Percentiles rank a stretch among this genome's conserved stretches.
phyloP scores from a whole-genome alignment of 768 basidiomycete species.

The Xerocomus potaroensis region DNA sequence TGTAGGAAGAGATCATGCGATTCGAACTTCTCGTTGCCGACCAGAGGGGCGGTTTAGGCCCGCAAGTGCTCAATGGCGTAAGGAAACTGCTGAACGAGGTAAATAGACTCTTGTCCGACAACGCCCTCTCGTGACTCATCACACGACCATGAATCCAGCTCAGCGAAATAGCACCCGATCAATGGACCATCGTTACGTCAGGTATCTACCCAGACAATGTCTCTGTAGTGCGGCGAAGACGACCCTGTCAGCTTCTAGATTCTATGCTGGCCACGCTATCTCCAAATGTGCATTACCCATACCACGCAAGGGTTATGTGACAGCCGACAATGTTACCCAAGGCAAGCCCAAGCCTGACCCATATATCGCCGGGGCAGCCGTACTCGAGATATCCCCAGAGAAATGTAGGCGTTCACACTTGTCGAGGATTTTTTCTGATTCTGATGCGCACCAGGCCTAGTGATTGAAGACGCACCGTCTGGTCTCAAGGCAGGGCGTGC shows the following conservation, averaged over 20 bases:
- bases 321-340: conserved; percentile 55
- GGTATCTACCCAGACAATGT: conserved; percentile 31
- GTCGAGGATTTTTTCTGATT: neutral
- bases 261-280: conserved; percentile 67
- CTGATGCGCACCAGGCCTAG: conserved; percentile 52
- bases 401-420: conserved; percentile 43
- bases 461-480: conserved; percentile 87
- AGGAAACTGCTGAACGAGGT: conserved; percentile 53
- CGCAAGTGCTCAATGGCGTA: conserved; percentile 66
- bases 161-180: conserved; percentile 21
- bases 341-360: conserved; percentile 92
- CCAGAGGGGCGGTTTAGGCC: conserved; percentile 38
- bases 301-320: conserved; percentile 61
- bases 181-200: conserved; percentile 85
- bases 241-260: conserved; percentile 55
- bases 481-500: conserved; percentile 73
- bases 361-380: conserved; percentile 69
- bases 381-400: conserved; percentile 47
- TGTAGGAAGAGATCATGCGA: conserved; percentile 62
- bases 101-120: neutral
- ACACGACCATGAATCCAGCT: conserved; percentile 14
- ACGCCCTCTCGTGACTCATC: neutral
- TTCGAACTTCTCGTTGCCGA: conserved; percentile 76
- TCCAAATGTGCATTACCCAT: conserved; percentile 55
- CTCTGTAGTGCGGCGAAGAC: neutral